Evolutionary conservation across 306 rosid species (phyloP).

Genomic region (Quercus berberidifolia): DNA sequence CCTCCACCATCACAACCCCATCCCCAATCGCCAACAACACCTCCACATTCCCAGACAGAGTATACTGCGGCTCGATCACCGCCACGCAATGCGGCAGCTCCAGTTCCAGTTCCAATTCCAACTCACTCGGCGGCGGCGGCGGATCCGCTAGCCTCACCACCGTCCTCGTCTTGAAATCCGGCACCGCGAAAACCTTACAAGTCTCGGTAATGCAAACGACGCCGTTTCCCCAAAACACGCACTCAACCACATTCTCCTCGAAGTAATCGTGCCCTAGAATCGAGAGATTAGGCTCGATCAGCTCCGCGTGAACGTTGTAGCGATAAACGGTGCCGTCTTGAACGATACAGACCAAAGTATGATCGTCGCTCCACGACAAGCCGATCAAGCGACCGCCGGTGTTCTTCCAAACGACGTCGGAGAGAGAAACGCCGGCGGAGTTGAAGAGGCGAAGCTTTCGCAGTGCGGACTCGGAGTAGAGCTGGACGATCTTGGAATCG

Average conservation of each 20-base stretch:
- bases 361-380: slow-evolving; percentile 89
- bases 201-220: slow-evolving; percentile 76
- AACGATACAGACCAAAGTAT: slow-evolving; percentile 69
- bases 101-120: slow-evolving; percentile 32
- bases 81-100: slow-evolving; percentile 87
- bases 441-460: slow-evolving; percentile 91
- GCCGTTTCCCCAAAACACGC: slow-evolving; percentile 87
- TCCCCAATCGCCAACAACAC: slow-evolving; percentile 74
- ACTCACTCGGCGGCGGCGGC: slow-evolving; percentile 39
- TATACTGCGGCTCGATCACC: slow-evolving; percentile 91
- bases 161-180: slow-evolving; percentile 66
- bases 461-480: slow-evolving; percentile 87
- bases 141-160: slow-evolving; percentile 75
- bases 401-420: slow-evolving; percentile 83
- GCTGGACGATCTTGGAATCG: slow-evolving; percentile 98
- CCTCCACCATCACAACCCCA: slow-evolving; percentile 79
- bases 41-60: slow-evolving; percentile 89
- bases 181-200: slow-evolving; percentile 55
- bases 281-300: slow-evolving; percentile 66
- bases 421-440: slow-evolving; percentile 60
- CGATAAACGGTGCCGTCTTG: slow-evolving; percentile 92
- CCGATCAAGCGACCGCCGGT: slow-evolving; percentile 81
- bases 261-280: slow-evolving; percentile 69
- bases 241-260: slow-evolving; percentile 83
- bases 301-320: slow-evolving; percentile 62